Evolutionary conservation across 2,329 filamentous ascomycete species (phyloP).

Genomic region (Phaeophleospora eucalypticola): DNA sequence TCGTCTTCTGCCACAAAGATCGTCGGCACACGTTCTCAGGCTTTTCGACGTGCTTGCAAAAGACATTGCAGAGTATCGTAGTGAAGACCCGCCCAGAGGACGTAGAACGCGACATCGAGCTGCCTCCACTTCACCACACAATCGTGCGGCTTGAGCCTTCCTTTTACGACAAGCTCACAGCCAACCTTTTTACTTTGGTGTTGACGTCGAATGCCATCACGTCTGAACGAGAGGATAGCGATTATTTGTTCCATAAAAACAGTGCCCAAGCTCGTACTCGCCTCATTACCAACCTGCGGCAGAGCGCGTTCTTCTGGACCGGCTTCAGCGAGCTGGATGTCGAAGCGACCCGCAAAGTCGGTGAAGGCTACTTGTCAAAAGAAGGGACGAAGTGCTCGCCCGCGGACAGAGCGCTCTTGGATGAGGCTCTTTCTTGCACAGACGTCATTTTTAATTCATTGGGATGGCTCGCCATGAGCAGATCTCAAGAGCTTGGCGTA

Average conservation of each 20-base stretch:
- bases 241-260: conserved; percentile 82
- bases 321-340: conserved; percentile 67
- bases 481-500: conserved; percentile 73
- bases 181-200: conserved; percentile 81
- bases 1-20: conserved; percentile 55
- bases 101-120: conserved; percentile 56
- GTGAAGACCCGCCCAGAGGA: conserved; percentile 74
- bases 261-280: conserved; percentile 64
- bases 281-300: conserved; percentile 72
- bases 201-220: conserved; percentile 84
- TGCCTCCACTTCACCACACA: conserved; percentile 70
- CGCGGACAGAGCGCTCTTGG: conserved; percentile 59
- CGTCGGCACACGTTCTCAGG: conserved; percentile 58
- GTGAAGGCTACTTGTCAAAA: conserved; percentile 63
- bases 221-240: conserved; percentile 74
- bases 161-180: conserved; percentile 75
- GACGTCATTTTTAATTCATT: conserved; percentile 55
- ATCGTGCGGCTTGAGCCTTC: conserved; percentile 73
- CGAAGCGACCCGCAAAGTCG: conserved; percentile 59
- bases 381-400: conserved; percentile 55
- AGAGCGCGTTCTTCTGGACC: conserved; percentile 82
- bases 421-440: conserved; percentile 63
- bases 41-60: conserved; percentile 59
- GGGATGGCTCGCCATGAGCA: conserved; percentile 64
- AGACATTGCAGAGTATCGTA: conserved; percentile 69